Evolutionary conservation across 768 basidiomycete species (phyloP).

Genomic region (Suillus clintonianus): DNA sequence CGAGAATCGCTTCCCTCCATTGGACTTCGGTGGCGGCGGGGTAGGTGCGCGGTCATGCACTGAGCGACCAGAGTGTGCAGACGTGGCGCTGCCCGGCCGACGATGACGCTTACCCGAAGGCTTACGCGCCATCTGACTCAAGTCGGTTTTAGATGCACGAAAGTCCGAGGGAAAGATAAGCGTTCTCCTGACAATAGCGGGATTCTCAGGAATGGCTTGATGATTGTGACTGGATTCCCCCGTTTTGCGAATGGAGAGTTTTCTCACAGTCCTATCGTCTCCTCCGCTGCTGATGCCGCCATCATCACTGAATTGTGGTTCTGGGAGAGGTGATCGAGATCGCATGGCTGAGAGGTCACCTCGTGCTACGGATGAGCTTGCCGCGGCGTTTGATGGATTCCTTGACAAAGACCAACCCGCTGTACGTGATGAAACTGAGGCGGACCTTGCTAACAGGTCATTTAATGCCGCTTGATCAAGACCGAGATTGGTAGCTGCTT

Average conservation of each 20-base stretch:
- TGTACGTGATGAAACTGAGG: slow-evolving; percentile 60
- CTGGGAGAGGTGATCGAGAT: slow-evolving; percentile 18
- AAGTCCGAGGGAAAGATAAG: slow-evolving; percentile 77
- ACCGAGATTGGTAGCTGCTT: slow-evolving; percentile 74
- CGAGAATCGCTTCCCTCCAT: slow-evolving; percentile 60
- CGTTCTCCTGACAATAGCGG: slow-evolving; percentile 71
- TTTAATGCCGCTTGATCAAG: slow-evolving; percentile 72
- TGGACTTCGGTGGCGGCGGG: slow-evolving; percentile 74
- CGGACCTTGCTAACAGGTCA: slow-evolving; percentile 71
- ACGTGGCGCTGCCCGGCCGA: slow-evolving; percentile 59
- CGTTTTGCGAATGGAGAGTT: slow-evolving; percentile 21
- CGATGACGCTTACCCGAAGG: slow-evolving; percentile 50
- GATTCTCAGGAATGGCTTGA: slow-evolving; percentile 37
- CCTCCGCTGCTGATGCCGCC: slow-evolving; percentile 30
- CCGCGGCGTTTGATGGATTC: slow-evolving; percentile 40
- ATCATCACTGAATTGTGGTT: slow-evolving; percentile 26
- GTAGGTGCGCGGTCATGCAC: slow-evolving; percentile 82
- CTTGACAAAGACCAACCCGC: slow-evolving; percentile 49
- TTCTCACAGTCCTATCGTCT: slow-evolving; percentile 31
- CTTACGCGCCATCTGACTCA: slow-evolving; percentile 56
- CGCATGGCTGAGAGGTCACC: slow-evolving; percentile 21
- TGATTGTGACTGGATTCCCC: slow-evolving; percentile 27
- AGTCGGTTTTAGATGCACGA: slow-evolving; percentile 55
- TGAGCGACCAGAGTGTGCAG: slow-evolving; percentile 67
- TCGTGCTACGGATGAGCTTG: slow-evolving; percentile 18